Evolutionary conservation across 2,329 filamentous ascomycete species (phyloP).

Genomic region (Fusarium acutatum): DNA sequence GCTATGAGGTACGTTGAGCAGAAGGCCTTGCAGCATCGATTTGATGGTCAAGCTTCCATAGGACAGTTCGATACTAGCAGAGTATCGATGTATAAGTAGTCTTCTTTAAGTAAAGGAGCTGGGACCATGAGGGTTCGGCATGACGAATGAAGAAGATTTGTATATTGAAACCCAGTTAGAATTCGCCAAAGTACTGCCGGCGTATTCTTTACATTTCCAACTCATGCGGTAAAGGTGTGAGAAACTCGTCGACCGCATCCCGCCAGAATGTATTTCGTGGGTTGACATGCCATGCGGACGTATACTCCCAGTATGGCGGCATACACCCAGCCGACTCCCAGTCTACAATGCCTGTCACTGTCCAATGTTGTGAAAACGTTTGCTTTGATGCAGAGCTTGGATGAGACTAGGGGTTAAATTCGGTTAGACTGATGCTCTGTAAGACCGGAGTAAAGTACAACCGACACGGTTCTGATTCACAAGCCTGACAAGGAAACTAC

Average conservation of each 20-base stretch:
- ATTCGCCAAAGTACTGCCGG: conserved; percentile 23
- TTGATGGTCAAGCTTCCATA: not conserved
- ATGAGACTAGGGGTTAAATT: not conserved
- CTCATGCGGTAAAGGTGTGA: conserved; percentile 16
- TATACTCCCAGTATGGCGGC: conserved; percentile 49
- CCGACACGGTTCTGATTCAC: not conserved
- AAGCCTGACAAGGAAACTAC: not conserved
- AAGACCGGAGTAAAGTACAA: not conserved
- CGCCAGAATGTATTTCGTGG: conserved; percentile 31
- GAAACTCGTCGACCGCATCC: conserved; percentile 27
- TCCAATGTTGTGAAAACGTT: not conserved
- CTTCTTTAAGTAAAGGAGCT: conserved; percentile 36
- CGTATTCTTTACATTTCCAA: conserved; percentile 32
- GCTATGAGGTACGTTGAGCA: not conserved
- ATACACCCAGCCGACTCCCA: conserved; percentile 49
- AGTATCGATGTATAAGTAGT: conserved; percentile 49
- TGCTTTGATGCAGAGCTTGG: not conserved
- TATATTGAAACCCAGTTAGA: not conserved
- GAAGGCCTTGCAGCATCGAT: not conserved
- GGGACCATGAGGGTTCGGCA: not conserved
- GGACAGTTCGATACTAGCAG: conserved; percentile 44
- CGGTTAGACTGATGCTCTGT: not conserved
- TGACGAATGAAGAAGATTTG: not conserved
- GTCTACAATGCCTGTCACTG: conserved; percentile 55
- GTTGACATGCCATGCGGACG: conserved; percentile 24